Conservation (phyloP, 257 asterid genomes). For the Gynochthodes officinalis region DNA sequence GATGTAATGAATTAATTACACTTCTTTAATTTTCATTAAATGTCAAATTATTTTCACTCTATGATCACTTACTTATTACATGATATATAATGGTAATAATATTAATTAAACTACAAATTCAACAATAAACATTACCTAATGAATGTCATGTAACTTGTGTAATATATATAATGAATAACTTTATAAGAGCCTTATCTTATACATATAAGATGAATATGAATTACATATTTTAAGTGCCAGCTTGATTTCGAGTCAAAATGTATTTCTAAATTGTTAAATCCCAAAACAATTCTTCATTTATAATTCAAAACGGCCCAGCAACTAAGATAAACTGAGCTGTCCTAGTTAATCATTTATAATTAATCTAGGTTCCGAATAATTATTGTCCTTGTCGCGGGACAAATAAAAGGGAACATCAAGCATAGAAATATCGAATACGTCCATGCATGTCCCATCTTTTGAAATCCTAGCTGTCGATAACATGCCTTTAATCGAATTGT, state of each 20-base stretch:
- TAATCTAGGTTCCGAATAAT: not conserved
- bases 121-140: not conserved
- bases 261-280: no score
- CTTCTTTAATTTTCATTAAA: no score
- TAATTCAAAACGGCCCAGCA: no score
- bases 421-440: slow-evolving; percentile 17
- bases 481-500: slow-evolving; percentile 35
- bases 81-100: not conserved
- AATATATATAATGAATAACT: no score
- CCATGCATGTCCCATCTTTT: slow-evolving; percentile 31
- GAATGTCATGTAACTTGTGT: no score
- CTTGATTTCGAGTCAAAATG: no score
- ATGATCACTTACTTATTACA: not conserved
- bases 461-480: slow-evolving; percentile 40
- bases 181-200: no score
- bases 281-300: no score
- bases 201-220: no score
- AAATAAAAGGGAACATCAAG: slow-evolving; percentile 18
- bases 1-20: not conserved
- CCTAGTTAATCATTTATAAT: not conserved
- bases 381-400: slow-evolving; percentile 21
- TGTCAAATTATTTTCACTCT: no score
- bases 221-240: no score
- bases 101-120: not conserved
- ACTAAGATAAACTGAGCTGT: no score